These are phyloP conservation scores for Yamadazyma siamensis DNA, from an alignment of 1,139 yeast genomes.

Conservation along the genomic window DNA sequence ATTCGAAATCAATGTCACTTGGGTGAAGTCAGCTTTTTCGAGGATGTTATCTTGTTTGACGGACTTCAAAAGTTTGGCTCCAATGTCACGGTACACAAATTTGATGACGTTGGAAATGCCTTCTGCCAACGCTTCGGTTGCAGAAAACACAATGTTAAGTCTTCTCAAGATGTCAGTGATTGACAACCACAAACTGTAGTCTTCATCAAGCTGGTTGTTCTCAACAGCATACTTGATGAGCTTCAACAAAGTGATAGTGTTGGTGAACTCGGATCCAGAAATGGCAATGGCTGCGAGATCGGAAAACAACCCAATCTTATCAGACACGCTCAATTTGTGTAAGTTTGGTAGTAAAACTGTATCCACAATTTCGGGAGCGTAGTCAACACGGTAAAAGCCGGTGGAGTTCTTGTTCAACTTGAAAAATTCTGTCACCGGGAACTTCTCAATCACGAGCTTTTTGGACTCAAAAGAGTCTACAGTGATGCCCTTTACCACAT, in stretches of 20 bases:
- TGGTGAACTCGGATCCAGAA: constrained; percentile 53
- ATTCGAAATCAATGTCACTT: constrained; percentile 49
- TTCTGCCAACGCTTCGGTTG: constrained; percentile 34
- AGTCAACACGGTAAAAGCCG: constrained; percentile 68
- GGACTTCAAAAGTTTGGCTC: constrained; percentile 32
- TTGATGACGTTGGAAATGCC: constrained; percentile 40
- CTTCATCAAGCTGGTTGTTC: constrained; percentile 42
- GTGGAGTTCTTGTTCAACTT: constrained; percentile 61
- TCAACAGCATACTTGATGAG: constrained; percentile 39
- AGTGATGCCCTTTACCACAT: constrained; percentile 4
- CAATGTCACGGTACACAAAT: constrained; percentile 29
- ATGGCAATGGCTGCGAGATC: constrained; percentile 60
- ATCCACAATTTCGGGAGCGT: constrained; percentile 47
- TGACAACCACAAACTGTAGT: constrained; percentile 65
- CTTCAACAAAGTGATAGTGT: constrained; percentile 44
- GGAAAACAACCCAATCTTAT: constrained; percentile 65
- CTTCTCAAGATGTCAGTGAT: constrained; percentile 43
- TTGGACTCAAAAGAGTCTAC: constrained; percentile 22
- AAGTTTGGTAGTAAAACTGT: constrained; percentile 42
- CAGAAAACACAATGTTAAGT: constrained; percentile 47
- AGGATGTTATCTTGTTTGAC: constrained; percentile 17
- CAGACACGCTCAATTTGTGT: constrained; percentile 48
- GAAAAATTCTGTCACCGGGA: constrained; percentile 33
- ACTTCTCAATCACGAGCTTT: constrained; percentile 19
- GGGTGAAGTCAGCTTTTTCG: constrained; percentile 40